A percentile compares a stretch with the other conserved stretches of the same genome.
Conservation (phyloP, 1,139 yeast genomes). For the Debaryomyces singareniensis region DNA sequence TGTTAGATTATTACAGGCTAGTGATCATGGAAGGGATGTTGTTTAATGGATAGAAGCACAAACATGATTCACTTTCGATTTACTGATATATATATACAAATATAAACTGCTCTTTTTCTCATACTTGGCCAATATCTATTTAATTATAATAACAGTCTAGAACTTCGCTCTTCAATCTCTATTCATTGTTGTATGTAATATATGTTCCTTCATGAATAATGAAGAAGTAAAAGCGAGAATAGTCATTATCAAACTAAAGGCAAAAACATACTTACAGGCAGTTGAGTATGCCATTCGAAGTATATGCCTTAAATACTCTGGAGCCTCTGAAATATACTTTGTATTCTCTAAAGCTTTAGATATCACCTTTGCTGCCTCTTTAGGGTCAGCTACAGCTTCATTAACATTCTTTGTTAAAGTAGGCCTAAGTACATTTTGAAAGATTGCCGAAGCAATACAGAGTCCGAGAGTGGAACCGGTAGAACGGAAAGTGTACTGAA, state of each 20-base stretch:
- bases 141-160: neutral
- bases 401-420: slow-evolving; percentile 16
- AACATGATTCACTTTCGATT: too few species aligned
- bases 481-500: slow-evolving; percentile 69
- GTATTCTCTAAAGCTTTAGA: slow-evolving; percentile 48
- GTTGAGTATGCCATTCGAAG: slow-evolving; percentile 42
- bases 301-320: slow-evolving; percentile 38
- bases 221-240: slow-evolving; percentile 32
- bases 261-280: slow-evolving; percentile 50
- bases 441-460: slow-evolving; percentile 60
- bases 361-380: slow-evolving; percentile 38
- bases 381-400: slow-evolving; percentile 20
- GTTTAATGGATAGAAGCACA: too few species aligned
- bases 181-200: slow-evolving; percentile 30
- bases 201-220: slow-evolving; percentile 39
- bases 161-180: slow-evolving; percentile 22
- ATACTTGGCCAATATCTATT: neutral
- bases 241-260: slow-evolving; percentile 35
- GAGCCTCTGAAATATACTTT: slow-evolving; percentile 47
- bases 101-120: neutral
- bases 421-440: slow-evolving; percentile 30
- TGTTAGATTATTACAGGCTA: slow-evolving; percentile 25
- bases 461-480: slow-evolving; percentile 73
- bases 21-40: too few species aligned
- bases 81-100: neutral